These are phyloP conservation scores for Triticum urartu DNA, from an alignment of 176 grass and related monocot species.

Conservation along the genomic window DNA sequence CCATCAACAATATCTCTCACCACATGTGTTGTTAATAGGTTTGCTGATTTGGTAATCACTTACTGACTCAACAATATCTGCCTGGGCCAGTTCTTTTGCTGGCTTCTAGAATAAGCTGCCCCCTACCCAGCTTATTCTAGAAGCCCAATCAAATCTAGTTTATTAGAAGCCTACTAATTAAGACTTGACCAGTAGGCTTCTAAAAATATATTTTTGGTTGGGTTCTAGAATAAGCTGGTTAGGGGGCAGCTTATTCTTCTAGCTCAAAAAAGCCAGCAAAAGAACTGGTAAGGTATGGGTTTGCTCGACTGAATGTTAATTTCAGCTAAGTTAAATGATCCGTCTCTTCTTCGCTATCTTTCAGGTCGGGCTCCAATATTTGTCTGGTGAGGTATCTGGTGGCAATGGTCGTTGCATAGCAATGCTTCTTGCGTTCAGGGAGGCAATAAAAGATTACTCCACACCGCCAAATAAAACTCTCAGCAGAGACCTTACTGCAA, in stretches of 20 bases:
- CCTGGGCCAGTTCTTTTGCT: too few relatives aligned
- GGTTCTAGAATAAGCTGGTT: too few relatives aligned
- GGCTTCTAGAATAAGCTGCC: too few relatives aligned
- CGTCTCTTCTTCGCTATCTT: neutral
- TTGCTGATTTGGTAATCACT: neutral
- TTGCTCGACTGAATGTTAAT: neutral
- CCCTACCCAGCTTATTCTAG: too few relatives aligned
- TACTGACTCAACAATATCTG: neutral
- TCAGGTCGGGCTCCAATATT: slow-evolving; percentile 71
- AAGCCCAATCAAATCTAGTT: too few relatives aligned
- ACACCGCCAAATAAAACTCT: slow-evolving; percentile 81
- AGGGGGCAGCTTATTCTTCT: too few relatives aligned
- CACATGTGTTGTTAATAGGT: neutral
- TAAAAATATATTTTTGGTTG: too few relatives aligned
- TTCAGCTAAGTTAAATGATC: slow-evolving; percentile 23
- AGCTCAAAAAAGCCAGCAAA: too few relatives aligned
- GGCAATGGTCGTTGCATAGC: slow-evolving; percentile 89
- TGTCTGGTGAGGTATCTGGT: slow-evolving; percentile 81
- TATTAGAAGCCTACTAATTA: too few relatives aligned
- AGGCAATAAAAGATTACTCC: slow-evolving; percentile 80
- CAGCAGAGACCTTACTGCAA: slow-evolving; percentile 72
- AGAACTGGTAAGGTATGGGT: too few relatives aligned
- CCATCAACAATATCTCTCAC: too few relatives aligned
- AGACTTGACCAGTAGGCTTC: too few relatives aligned
- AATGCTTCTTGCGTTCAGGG: slow-evolving; percentile 90